phyloP scores from a whole-genome alignment of 495 filamentous ascomycete species.

The Tuber brumale region DNA sequence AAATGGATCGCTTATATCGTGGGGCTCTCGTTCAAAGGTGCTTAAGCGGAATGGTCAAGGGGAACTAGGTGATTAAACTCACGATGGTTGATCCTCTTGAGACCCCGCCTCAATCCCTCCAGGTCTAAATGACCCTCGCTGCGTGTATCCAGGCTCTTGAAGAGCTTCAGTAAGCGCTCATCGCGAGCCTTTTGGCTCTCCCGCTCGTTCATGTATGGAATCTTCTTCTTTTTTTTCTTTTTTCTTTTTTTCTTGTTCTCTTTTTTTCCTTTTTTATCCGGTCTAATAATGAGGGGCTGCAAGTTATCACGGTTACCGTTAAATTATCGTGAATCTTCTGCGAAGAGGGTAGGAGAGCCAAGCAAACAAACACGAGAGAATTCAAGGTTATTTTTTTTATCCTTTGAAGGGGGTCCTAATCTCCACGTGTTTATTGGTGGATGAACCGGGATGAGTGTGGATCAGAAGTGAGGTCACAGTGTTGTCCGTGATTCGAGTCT shows the following conservation, averaged over 20 bases:
- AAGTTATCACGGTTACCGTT: not conserved
- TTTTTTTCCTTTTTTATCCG: not conserved
- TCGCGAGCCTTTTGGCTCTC: conserved; percentile 38
- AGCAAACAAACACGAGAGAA: not conserved
- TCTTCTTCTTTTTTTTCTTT: not conserved
- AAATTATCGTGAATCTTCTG: not conserved
- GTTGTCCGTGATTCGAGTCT: not conserved
- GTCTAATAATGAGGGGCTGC: not conserved
- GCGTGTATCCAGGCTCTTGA: conserved; percentile 61
- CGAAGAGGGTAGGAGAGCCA: not conserved
- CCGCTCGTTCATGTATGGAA: conserved; percentile 28
- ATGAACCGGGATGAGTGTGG: not conserved
- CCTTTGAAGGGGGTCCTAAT: not conserved
- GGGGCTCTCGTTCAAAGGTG: not conserved
- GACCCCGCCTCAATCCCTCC: conserved; percentile 71
- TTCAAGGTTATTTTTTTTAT: not conserved
- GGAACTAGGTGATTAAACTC: conserved; percentile 43
- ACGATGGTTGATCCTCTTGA: conserved; percentile 91
- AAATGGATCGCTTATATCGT: not conserved
- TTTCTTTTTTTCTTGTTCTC: not conserved
- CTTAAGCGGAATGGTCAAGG: not conserved
- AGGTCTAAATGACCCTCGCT: conserved; percentile 73
- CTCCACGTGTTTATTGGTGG: conserved; percentile 3
- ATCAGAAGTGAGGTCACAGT: not conserved
- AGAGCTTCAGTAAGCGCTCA: conserved; percentile 29